These are phyloP conservation scores for Juglanconis oblonga DNA, from an alignment of 2,329 filamentous ascomycete species.

Conservation along the genomic window DNA sequence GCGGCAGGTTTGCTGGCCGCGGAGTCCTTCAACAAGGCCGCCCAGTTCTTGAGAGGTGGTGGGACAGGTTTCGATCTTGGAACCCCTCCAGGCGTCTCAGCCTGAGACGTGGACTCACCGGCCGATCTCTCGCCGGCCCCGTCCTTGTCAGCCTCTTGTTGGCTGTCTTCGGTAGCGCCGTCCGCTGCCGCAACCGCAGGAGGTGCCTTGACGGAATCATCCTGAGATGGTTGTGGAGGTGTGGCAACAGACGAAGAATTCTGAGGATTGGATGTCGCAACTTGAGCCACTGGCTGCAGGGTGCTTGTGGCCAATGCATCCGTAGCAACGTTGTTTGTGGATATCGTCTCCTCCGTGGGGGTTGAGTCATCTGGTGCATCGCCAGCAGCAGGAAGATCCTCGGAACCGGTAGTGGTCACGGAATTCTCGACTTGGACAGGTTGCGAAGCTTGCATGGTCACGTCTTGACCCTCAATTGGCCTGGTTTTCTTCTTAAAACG, in stretches of 20 bases:
- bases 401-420: background rate
- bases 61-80: conserved; percentile 23
- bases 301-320: conserved; percentile 11
- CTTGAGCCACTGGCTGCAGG: conserved; percentile 2
- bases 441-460: conserved; percentile 5
- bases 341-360: conserved; percentile 3
- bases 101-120: conserved; percentile 9
- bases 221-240: conserved; percentile 29
- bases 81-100: conserved; percentile 1
- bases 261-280: background rate
- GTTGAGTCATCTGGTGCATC: conserved; percentile 5
- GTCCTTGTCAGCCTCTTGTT: conserved; percentile 21
- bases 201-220: conserved; percentile 31
- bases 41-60: conserved; percentile 23
- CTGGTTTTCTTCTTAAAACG: conserved; percentile 12
- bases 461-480: conserved; percentile 3
- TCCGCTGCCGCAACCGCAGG: conserved; percentile 37
- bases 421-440: background rate
- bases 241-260: conserved; percentile 16
- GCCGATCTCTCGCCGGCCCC: conserved; percentile 23
- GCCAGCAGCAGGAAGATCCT: background rate
- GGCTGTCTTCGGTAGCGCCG: conserved; percentile 28
- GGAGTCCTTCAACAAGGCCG: conserved; percentile 10
- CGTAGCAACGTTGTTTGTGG: conserved; percentile 7
- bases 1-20: conserved; percentile 22